phyloP scores from a whole-genome alignment of 2,329 filamentous ascomycete species.

The Hyphodiscus sp. region DNA sequence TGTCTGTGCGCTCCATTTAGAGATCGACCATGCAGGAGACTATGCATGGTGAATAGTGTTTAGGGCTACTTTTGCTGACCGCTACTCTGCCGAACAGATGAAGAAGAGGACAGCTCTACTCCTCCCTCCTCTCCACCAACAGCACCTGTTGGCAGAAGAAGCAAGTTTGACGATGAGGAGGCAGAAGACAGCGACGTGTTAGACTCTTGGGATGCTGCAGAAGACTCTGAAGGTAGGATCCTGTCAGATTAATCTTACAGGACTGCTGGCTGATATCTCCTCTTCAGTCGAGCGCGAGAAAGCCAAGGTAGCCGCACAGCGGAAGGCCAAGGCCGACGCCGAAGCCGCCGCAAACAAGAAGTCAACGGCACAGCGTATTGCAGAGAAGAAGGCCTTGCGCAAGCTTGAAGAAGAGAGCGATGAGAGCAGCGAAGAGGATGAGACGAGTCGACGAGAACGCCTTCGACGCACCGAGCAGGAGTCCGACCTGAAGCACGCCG shows the following conservation, averaged over 20 bases:
- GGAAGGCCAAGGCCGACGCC: conserved; percentile 82
- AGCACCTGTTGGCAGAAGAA: conserved; percentile 20
- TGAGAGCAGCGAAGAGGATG: conserved; percentile 61
- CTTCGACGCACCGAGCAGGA: conserved; percentile 78
- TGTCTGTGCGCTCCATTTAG: conserved; percentile 6
- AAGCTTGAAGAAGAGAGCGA: neutral
- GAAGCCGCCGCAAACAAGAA: conserved; percentile 89
- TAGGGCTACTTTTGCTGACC: conserved; percentile 23
- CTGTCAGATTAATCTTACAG: neutral
- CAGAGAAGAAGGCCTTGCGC: conserved; percentile 43
- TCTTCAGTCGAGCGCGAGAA: conserved; percentile 78
- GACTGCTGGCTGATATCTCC: neutral
- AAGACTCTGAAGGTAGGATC: conserved; percentile 69
- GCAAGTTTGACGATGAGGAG: conserved; percentile 92
- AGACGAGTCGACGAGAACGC: conserved; percentile 66
- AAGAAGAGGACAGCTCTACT: conserved; percentile 44
- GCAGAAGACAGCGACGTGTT: conserved; percentile 76
- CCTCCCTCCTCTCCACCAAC: conserved; percentile 32
- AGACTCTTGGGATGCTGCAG: conserved; percentile 94
- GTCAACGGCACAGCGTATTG: conserved; percentile 71
- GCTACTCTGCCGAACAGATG: conserved; percentile 28
- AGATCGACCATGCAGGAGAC: conserved; percentile 21
- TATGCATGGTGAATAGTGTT: conserved; percentile 18
- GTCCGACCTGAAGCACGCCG: conserved; percentile 79
- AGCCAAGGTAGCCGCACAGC: conserved; percentile 76